Conservation (phyloP, 148 eudicot species). For the Vaccinium myrtillus region DNA sequence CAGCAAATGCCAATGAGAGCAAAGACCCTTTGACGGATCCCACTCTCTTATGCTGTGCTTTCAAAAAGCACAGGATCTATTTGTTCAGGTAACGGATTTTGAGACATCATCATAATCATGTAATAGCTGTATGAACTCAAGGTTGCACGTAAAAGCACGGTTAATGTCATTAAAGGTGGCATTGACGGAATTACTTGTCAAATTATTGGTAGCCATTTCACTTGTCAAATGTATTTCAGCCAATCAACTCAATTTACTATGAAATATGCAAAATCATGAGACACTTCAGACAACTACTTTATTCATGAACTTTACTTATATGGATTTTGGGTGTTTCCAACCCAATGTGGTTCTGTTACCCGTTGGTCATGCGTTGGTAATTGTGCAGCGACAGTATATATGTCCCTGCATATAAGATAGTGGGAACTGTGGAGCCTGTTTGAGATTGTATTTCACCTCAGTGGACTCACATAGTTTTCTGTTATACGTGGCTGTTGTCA, state of each 20-base stretch:
- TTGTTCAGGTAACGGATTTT: slow-evolving; percentile 67
- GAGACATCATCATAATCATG: not conserved
- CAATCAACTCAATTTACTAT: not conserved
- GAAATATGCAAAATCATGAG: not conserved
- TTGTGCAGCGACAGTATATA: not conserved
- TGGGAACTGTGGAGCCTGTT: not conserved
- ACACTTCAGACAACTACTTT: not conserved
- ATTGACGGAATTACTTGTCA: not conserved
- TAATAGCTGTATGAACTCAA: slow-evolving; percentile 1
- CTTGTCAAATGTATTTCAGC: not conserved
- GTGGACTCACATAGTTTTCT: not conserved
- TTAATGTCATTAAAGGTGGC: not conserved
- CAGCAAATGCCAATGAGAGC: slow-evolving; percentile 90
- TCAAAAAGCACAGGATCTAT: slow-evolving; percentile 88
- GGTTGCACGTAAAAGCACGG: not conserved
- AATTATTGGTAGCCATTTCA: not conserved
- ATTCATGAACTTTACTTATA: not conserved
- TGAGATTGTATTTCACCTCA: not conserved
- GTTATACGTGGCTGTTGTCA: not conserved
- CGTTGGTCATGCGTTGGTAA: not conserved
- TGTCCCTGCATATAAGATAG: not conserved
- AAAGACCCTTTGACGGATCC: slow-evolving; percentile 95
- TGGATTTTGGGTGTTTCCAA: not conserved
- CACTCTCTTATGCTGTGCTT: slow-evolving; percentile 91
- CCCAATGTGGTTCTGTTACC: not conserved